A percentile compares a stretch with the other conserved stretches of the same genome.
These are phyloP conservation scores for Hypomontagnella monticulosa DNA, from an alignment of 495 filamentous ascomycete species.

Conservation along the genomic window DNA sequence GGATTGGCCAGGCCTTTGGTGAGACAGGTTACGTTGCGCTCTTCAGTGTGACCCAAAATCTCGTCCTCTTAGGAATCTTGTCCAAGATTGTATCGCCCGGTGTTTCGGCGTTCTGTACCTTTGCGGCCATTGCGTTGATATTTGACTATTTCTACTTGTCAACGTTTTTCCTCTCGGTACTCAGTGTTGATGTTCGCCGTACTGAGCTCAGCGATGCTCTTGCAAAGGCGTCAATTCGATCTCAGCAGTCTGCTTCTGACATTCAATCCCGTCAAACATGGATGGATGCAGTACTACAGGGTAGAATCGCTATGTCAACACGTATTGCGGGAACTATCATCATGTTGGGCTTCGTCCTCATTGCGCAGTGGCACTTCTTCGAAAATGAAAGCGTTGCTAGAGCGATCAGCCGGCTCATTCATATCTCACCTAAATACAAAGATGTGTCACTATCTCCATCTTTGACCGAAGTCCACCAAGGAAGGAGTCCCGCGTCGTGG, in stretches of 20 bases:
- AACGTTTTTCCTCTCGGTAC: slow-evolving; percentile 76
- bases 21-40: slow-evolving; percentile 72
- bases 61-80: slow-evolving; percentile 64
- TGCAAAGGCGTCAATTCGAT: slow-evolving; percentile 54
- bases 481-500: slow-evolving; percentile 74
- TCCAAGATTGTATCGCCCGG: slow-evolving; percentile 67
- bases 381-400: slow-evolving; percentile 61
- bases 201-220: slow-evolving; percentile 67
- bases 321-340: slow-evolving; percentile 69
- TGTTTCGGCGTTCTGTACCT: slow-evolving; percentile 74
- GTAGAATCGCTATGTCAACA: slow-evolving; percentile 64
- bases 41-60: slow-evolving; percentile 67
- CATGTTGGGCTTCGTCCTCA: slow-evolving; percentile 67
- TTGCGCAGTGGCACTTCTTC: slow-evolving; percentile 73
- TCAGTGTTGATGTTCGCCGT: slow-evolving; percentile 77
- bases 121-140: slow-evolving; percentile 71
- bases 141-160: slow-evolving; percentile 76
- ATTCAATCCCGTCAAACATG: slow-evolving; percentile 52
- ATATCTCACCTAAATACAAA: slow-evolving; percentile 37
- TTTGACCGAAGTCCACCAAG: slow-evolving; percentile 68
- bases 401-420: slow-evolving; percentile 53
- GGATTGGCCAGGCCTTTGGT: slow-evolving; percentile 74
- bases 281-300: slow-evolving; percentile 59
- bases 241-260: slow-evolving; percentile 39
- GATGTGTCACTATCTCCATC: slow-evolving; percentile 51